Percentiles rank a stretch among this genome's conserved stretches.
phyloP scores from a whole-genome alignment of 371 early-diverging fungal genomes.

The Chytridiales sp. region DNA sequence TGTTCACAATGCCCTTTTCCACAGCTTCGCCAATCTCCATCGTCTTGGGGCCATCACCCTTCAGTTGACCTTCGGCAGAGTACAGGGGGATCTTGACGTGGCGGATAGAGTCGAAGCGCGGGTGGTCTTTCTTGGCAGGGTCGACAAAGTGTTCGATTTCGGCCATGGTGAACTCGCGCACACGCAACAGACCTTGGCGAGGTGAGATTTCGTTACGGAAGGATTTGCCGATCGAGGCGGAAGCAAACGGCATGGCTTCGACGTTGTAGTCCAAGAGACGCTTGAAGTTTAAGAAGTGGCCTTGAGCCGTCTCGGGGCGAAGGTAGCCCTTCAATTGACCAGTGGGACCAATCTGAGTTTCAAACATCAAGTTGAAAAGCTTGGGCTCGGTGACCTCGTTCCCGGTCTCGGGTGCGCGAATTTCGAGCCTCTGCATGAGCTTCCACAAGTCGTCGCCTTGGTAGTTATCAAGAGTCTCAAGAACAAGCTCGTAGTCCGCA shows the following conservation, averaged over 20 bases:
- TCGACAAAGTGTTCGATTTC: constrained; percentile 99
- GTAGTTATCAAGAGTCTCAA: constrained; percentile 95
- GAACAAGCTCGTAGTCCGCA: constrained; percentile 74
- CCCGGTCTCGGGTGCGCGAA: constrained; percentile 90
- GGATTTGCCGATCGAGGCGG: constrained; percentile 97
- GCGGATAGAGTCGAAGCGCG: constrained; percentile 85
- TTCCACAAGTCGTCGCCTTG: constrained; percentile 82
- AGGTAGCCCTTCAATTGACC: constrained; percentile 91
- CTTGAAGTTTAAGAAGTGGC: constrained; percentile 99
- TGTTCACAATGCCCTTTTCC: constrained; percentile 83
- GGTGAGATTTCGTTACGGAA: constrained; percentile 99
- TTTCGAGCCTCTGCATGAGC: constrained; percentile 83
- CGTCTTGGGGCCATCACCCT: constrained; percentile 67
- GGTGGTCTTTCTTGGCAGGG: constrained; percentile 90
- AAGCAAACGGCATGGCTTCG: constrained; percentile 99
- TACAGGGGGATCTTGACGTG: constrained; percentile 77
- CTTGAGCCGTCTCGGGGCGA: constrained; percentile 99
- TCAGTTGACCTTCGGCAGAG: constrained; percentile 73
- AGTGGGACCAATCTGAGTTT: constrained; percentile 97
- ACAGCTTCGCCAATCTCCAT: constrained; percentile 97
- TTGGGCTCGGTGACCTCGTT: constrained; percentile 89
- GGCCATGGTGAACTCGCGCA: constrained; percentile 97
- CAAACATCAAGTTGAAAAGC: constrained; percentile 99
- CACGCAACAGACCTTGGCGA: constrained; percentile 95
- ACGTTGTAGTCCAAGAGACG: constrained; percentile 96